phyloP scores from a whole-genome alignment of 129 eudicot species.

The Flaveria sonorensis region DNA sequence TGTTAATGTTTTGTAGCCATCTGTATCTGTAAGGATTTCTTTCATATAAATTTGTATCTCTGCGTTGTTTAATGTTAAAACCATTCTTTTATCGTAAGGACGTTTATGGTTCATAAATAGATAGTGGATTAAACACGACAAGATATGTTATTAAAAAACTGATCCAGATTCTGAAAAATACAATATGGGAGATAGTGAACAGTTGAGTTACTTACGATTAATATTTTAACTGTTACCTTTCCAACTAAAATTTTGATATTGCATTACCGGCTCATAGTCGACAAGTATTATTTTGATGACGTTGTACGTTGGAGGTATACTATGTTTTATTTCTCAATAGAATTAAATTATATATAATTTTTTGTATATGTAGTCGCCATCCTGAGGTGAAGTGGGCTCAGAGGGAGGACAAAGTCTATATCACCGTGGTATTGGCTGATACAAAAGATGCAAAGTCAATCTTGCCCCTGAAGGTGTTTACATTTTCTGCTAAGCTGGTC shows the following conservation, averaged over 20 bases:
- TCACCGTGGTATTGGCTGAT: constrained; percentile 80
- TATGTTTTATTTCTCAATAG: background rate
- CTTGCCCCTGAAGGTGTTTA: constrained; percentile 79
- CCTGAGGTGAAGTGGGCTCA: constrained; percentile 98
- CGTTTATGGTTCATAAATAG: background rate
- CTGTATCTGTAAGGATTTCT: background rate
- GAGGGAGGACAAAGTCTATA: constrained; percentile 71
- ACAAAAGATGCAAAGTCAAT: constrained; percentile 76
- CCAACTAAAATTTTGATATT: background rate
- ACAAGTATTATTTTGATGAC: background rate
- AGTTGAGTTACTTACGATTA: background rate
- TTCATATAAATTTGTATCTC: background rate
- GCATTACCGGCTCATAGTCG: background rate
- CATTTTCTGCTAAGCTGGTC: constrained; percentile 72
- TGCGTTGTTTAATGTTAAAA: background rate
- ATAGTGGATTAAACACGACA: background rate
- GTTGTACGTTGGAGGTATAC: background rate
- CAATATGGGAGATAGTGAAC: background rate
- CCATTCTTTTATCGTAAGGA: background rate
- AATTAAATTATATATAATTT: background rate
- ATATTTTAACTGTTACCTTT: background rate
- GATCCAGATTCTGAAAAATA: background rate
- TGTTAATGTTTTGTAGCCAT: background rate
- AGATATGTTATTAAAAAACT: background rate
- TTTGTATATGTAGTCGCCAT: constrained; percentile 57